A percentile compares a stretch with the other conserved stretches of the same genome.
These are phyloP conservation scores for Coemansia sp. DNA, from an alignment of 371 early-diverging fungal genomes.

Conservation along the genomic window DNA sequence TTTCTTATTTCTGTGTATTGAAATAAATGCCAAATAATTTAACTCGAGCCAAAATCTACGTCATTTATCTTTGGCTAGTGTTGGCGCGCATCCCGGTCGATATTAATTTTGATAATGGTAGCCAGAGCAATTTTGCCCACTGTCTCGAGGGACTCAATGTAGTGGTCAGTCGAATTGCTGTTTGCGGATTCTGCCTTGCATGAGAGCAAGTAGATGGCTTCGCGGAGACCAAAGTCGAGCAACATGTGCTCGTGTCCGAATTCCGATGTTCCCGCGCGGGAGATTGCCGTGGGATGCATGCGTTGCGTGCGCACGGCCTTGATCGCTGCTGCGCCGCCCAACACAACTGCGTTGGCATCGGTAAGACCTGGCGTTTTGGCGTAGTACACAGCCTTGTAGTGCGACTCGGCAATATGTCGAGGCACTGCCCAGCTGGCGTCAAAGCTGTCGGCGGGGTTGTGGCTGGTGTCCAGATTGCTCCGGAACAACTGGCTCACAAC, in stretches of 20 bases:
- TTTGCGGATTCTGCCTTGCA: background rate
- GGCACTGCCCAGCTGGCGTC: slow-evolving; percentile 38
- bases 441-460: slow-evolving; percentile 9
- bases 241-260: background rate
- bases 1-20: background rate
- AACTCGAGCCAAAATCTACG: too few species aligned
- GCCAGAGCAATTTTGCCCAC: slow-evolving; percentile 8
- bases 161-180: background rate
- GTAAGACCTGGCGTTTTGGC: slow-evolving; percentile 10
- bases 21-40: background rate
- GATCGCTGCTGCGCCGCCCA: slow-evolving; percentile 45
- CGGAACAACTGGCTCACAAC: slow-evolving; percentile 34
- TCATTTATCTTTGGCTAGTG: too few species aligned
- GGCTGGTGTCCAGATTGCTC: background rate
- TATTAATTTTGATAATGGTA: slow-evolving; percentile 4
- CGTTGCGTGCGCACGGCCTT: slow-evolving; percentile 16
- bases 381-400: slow-evolving; percentile 28
- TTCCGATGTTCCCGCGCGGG: background rate
- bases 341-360: slow-evolving; percentile 12
- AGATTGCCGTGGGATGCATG: background rate
- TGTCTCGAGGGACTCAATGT: background rate
- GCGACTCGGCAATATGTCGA: slow-evolving; percentile 21
- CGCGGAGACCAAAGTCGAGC: background rate
- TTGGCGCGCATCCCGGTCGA: background rate
- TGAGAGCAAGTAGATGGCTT: background rate